phyloP scores from a whole-genome alignment of 2,329 filamentous ascomycete species.

The Fusarium sp. region DNA sequence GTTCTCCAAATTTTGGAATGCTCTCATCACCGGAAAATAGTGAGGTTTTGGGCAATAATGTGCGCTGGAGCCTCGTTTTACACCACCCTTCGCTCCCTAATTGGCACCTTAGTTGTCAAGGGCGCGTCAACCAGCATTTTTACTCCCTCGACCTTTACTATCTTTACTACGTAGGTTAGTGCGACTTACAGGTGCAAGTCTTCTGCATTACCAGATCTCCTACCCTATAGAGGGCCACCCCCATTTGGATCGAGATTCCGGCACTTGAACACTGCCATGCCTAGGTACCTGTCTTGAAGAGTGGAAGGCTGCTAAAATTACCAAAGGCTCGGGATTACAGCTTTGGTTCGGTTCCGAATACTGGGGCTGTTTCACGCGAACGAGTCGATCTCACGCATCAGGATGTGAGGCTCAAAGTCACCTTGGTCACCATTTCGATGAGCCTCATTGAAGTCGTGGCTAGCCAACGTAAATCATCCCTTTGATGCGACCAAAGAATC shows the following conservation, averaged over 20 bases:
- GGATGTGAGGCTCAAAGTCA: neutral
- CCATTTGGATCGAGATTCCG: neutral
- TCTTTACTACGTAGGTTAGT: neutral
- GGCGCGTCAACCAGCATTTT: neutral
- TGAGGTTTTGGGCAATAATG: neutral
- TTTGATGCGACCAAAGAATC: neutral
- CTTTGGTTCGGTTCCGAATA: neutral
- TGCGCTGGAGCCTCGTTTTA: neutral
- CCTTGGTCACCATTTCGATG: neutral
- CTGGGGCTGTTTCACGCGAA: neutral
- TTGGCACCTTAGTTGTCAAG: neutral
- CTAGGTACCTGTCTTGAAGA: neutral
- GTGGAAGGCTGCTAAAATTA: neutral
- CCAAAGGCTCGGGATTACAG: neutral
- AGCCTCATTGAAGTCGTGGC: neutral
- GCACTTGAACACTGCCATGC: neutral
- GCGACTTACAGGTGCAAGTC: neutral
- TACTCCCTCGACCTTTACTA: neutral
- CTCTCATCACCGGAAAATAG: neutral
- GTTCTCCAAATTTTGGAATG: neutral
- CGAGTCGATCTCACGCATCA: neutral
- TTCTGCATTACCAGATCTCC: neutral
- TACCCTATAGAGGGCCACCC: neutral
- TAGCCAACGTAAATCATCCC: neutral
- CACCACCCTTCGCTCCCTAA: neutral